These are phyloP conservation scores for Aspergillus conjunctus DNA, from an alignment of 495 filamentous ascomycete species.

Conservation along the genomic window DNA sequence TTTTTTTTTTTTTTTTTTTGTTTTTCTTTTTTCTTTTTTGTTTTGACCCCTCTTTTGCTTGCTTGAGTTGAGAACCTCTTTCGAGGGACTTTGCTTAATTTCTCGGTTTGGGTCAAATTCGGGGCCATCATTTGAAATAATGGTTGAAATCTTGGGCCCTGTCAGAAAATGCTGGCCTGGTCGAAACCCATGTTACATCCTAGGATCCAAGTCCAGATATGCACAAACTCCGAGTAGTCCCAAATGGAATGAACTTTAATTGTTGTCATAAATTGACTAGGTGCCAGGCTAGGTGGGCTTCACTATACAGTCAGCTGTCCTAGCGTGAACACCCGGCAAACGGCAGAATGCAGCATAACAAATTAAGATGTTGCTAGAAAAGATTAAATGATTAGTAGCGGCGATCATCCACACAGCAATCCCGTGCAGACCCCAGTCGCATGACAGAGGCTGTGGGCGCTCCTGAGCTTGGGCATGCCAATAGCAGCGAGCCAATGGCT, in stretches of 20 bases:
- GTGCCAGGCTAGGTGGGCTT: slow-evolving; percentile 29
- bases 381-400: slow-evolving; percentile 37
- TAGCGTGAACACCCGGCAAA: slow-evolving; percentile 42
- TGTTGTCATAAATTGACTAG: slow-evolving; percentile 19
- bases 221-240: slow-evolving; percentile 33
- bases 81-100: background rate
- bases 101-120: slow-evolving; percentile 7
- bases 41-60: slow-evolving; percentile 4
- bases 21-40: slow-evolving; percentile 9
- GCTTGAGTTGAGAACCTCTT: background rate
- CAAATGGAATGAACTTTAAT: slow-evolving; percentile 26
- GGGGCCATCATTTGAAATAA: slow-evolving; percentile 26
- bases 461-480: slow-evolving; percentile 34
- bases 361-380: slow-evolving; percentile 47
- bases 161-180: slow-evolving; percentile 34
- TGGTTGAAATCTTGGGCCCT: slow-evolving; percentile 25
- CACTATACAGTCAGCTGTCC: slow-evolving; percentile 43
- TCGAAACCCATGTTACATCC: slow-evolving; percentile 38
- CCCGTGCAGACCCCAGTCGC: slow-evolving; percentile 45
- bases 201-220: slow-evolving; percentile 31
- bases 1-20: background rate
- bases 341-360: slow-evolving; percentile 45
- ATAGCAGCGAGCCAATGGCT: slow-evolving; percentile 35
- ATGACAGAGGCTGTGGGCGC: slow-evolving; percentile 40
- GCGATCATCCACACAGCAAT: slow-evolving; percentile 41